Conservation (phyloP, 345 rosid genomes). For the Hypericum androsaemum region DNA sequence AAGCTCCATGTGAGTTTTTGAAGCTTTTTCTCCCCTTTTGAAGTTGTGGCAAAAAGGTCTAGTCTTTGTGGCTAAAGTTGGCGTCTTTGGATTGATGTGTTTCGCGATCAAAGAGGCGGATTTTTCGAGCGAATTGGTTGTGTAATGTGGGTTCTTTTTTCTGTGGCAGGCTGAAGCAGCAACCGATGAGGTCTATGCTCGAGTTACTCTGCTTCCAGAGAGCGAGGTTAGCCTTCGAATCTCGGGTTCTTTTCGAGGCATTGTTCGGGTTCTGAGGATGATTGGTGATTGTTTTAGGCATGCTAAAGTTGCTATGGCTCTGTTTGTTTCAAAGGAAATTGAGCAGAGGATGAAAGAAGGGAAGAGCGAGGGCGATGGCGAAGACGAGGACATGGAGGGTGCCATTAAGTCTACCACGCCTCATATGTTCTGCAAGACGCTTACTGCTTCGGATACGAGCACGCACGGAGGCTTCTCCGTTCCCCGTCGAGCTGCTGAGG, state of each 20-base stretch:
- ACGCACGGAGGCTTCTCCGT: slow-evolving; percentile 99
- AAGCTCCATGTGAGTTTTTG: slow-evolving; percentile 69
- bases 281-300: not conserved
- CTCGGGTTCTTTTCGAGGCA: not conserved
- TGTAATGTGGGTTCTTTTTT: slow-evolving; percentile 14
- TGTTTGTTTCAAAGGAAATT: slow-evolving; percentile 24
- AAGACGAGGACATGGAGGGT: slow-evolving; percentile 57
- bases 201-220: slow-evolving; percentile 75
- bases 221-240: slow-evolving; percentile 36
- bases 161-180: slow-evolving; percentile 72
- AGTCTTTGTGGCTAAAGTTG: not conserved
- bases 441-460: slow-evolving; percentile 98
- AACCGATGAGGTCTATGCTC: slow-evolving; percentile 90
- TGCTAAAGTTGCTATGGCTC: not conserved
- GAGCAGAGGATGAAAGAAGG: slow-evolving; percentile 50
- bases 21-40: not conserved
- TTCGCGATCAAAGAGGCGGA: not conserved
- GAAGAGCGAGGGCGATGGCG: slow-evolving; percentile 40
- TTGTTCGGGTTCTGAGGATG: slow-evolving; percentile 4
- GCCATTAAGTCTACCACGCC: slow-evolving; percentile 57
- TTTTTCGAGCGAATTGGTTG: slow-evolving; percentile 6
- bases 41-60: not conserved
- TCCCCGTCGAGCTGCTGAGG: slow-evolving; percentile 99
- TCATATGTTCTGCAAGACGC: slow-evolving; percentile 98
- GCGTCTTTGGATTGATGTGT: not conserved